Base-by-base conservation (phyloP, 2,329 filamentous ascomycete species). In the Talaromyces sp. region DNA sequence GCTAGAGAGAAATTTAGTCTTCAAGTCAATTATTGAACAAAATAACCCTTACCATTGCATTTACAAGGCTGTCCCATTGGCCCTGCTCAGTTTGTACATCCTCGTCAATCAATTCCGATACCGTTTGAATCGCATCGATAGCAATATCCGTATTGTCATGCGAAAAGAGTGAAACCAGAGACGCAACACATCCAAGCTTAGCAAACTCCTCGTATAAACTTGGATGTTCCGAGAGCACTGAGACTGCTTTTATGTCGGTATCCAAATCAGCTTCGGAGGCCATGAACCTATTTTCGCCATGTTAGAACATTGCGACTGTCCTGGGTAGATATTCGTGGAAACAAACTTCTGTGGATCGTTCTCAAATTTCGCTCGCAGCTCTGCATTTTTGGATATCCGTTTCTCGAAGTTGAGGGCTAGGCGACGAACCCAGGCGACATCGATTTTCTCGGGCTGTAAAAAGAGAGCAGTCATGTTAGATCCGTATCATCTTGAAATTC, bases 111-210 rank as follows among this genome's bases (percentile, higher is more conserved):
- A 98, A 80, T 78, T 99, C 95, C 61, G 87, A 88, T 57, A 99
- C 86, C 54, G 97, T 90, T 78, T 98, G 90, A 56, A 96, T 88
- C 0, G 89, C 91, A 65, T 89, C 91, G 68, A 98, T 96, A 10
- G 95, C 92, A 66, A 99, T 96, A 71, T 99, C 95, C 0, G 93
- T 94, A 73, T 99, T 99, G 69, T 99, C 95, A 73, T 99, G 95
- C 16, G 94, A 89, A 56, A 99, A 80, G 58, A 99, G 77, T 1
- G 88, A 86, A 1, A 96, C 91, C 57, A 99, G 76, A 60, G 89
- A 93, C 4, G 78, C 85, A 0, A 87, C 86, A 63, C 87, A 90
- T 23, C 90, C 90, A 57, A 92, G 81, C 66, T 87, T 88, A 34
- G 89, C 87, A 70, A 96, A 92, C 64, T 96, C 91, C 12, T 80